Base-by-base conservation (phyloP, 2,329 filamentous ascomycete species). In the Cercospora sp. region DNA sequence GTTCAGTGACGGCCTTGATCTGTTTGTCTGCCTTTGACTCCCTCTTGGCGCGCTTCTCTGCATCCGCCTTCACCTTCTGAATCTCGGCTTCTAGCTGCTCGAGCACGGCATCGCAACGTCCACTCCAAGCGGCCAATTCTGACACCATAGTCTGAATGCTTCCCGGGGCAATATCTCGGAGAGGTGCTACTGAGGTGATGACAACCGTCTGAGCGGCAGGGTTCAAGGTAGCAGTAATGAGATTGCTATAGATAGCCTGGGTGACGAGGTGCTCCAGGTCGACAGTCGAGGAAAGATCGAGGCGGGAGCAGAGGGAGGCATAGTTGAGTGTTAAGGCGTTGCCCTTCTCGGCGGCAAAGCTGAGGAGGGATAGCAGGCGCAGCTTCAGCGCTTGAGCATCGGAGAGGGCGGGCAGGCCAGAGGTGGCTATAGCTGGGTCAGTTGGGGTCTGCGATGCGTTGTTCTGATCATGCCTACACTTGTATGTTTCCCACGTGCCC, bases 261-360 rank as follows among this genome's bases (percentile, higher is more conserved):
- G 94, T 95, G 73, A 98, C 89, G 69, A 97, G 87, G 72, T 90
- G 88, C 83, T 99, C 95, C 65, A 99, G 88, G 55, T 91, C 88
- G 51, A 90, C 86, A 26, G 87, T 78, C 37, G 86, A 87, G 32
- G 86, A 77, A 16, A 98, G 88, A 65, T 86, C 87, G 55, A 99
- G 88, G 0, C 86, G 84, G 6, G 79, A 72, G 75, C 90, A 87
- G 24, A 98, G 88, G 34, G 86, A 83, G 21, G 83, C 77, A 81
- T 99, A 99, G 62, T 87, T 90, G 26, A 98, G 88, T 45, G 81
- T 81, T 21, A 69, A 75, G 88, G 82, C 80, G 13, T 68, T 61
- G 13, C 70, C 68, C 51, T 75, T 74, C 70, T 90, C 87, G 69
- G 88, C 86, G 67, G 92, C 90, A 69, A 97, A 88, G 0, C 92